phyloP scores from a whole-genome alignment of 371 early-diverging fungal genomes.

The Mucor irregularis region DNA sequence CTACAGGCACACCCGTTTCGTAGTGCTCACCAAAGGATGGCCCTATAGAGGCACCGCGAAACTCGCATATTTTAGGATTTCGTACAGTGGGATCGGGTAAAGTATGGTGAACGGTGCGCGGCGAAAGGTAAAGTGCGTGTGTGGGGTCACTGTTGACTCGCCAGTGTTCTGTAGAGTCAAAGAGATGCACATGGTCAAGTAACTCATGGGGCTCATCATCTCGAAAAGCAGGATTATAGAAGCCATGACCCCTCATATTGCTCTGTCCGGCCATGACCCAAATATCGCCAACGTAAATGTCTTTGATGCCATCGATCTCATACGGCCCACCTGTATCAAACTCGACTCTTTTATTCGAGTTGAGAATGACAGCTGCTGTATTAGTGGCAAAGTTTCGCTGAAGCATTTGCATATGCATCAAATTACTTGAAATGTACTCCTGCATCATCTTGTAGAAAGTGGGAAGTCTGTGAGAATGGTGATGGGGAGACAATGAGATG shows the following conservation, averaged over 20 bases:
- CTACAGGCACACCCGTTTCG: conserved; percentile 31
- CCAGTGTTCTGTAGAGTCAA: conserved; percentile 41
- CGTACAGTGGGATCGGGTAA: conserved; percentile 43
- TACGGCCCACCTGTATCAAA: conserved; percentile 39
- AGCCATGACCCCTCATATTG: conserved; percentile 51
- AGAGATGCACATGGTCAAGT: conserved; percentile 20
- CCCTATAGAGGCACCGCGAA: conserved; percentile 37
- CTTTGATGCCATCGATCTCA: conserved; percentile 11
- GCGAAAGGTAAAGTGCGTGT: conserved; percentile 28
- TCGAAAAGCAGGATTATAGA: conserved; percentile 9
- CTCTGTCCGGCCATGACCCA: conserved; percentile 54
- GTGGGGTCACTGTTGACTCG: conserved; percentile 28
- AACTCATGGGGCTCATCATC: background rate
- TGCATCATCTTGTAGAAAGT: too few species aligned
- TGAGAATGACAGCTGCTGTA: too few species aligned
- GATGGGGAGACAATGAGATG: too few species aligned
- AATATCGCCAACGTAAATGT: conserved; percentile 44
- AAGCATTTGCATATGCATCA: too few species aligned
- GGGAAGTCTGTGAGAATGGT: too few species aligned
- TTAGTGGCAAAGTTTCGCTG: too few species aligned
- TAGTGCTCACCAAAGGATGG: conserved; percentile 31
- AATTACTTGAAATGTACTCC: too few species aligned
- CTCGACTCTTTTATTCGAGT: background rate
- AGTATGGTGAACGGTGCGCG: conserved; percentile 31
- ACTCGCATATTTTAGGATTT: conserved; percentile 17